phyloP scores from a whole-genome alignment of 1,284 basidiomycete species.

The Cutaneotrichosporon daszewskae region DNA sequence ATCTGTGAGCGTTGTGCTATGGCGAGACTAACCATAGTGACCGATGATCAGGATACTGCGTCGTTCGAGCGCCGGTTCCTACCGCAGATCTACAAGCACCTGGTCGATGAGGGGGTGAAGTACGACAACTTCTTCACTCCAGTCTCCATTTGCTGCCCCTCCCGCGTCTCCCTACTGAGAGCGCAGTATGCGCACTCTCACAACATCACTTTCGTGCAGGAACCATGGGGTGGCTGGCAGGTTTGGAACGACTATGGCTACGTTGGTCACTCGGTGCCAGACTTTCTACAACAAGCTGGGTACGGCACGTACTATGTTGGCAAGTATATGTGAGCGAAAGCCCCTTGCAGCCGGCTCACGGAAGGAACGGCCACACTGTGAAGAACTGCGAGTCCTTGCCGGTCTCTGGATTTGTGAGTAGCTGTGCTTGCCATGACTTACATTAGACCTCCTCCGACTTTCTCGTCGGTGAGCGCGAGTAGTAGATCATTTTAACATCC shows the following conservation, averaged over 20 bases:
- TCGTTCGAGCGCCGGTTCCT: constrained; percentile 16
- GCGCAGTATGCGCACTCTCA: constrained; percentile 36
- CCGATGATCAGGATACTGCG: constrained; percentile 28
- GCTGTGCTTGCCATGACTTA: neutral
- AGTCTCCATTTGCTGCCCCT: constrained; percentile 33
- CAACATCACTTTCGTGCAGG: constrained; percentile 31
- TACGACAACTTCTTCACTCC: constrained; percentile 32
- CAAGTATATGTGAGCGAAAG: constrained; percentile 29
- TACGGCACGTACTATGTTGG: constrained; percentile 37
- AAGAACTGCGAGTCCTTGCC: constrained; percentile 24
- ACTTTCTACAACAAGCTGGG: constrained; percentile 29
- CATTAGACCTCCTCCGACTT: constrained; percentile 24
- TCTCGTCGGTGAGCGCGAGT: constrained; percentile 19
- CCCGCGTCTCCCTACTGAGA: constrained; percentile 27
- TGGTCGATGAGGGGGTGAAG: constrained; percentile 22
- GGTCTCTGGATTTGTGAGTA: constrained; percentile 16
- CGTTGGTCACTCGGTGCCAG: constrained; percentile 27
- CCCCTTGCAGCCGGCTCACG: neutral
- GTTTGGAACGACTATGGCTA: constrained; percentile 34
- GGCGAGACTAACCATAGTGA: constrained; percentile 11
- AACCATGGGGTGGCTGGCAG: constrained; percentile 32
- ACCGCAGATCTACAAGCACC: constrained; percentile 19
- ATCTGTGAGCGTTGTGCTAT: constrained; percentile 15
- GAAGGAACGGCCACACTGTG: constrained; percentile 29
- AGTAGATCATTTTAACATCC: neutral